phyloP scores from a whole-genome alignment of 2,329 filamentous ascomycete genomes.

The Huntiella savannae region DNA sequence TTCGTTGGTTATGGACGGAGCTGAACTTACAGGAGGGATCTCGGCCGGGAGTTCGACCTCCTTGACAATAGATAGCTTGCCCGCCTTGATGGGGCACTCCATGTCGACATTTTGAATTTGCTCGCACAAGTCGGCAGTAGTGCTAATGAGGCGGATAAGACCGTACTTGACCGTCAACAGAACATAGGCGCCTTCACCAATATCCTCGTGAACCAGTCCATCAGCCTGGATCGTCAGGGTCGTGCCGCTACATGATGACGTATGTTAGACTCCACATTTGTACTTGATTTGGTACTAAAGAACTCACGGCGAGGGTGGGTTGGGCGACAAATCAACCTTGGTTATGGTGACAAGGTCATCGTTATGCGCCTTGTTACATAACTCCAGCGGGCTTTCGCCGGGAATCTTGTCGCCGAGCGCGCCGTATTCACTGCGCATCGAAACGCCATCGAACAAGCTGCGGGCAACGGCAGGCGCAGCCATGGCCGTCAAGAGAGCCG shows the following conservation, averaged over 20 bases:
- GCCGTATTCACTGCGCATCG: constrained; percentile 10
- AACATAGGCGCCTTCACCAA: constrained; percentile 66
- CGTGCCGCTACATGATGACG: constrained; percentile 39
- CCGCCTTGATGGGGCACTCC: constrained; percentile 71
- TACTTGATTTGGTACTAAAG: neutral
- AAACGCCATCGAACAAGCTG: constrained; percentile 22
- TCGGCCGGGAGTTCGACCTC: constrained; percentile 65
- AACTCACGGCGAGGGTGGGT: constrained; percentile 70
- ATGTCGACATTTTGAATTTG: constrained; percentile 76
- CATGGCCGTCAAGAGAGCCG: constrained; percentile 27
- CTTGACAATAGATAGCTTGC: constrained; percentile 55
- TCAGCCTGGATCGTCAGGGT: constrained; percentile 60
- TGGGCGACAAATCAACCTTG: constrained; percentile 62
- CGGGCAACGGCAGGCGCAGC: constrained; percentile 25
- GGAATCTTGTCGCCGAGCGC: constrained; percentile 40
- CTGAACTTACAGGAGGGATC: constrained; percentile 62
- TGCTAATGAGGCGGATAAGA: constrained; percentile 71
- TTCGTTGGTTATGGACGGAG: neutral
- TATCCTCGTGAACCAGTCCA: constrained; percentile 52
- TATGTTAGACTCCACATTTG: constrained; percentile 14
- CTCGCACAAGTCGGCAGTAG: constrained; percentile 69
- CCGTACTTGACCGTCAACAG: constrained; percentile 82
- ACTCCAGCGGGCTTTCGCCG: constrained; percentile 68
- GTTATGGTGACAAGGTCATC: constrained; percentile 58
- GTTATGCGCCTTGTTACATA: constrained; percentile 48